These are phyloP conservation scores for Spirogloea muscicola DNA, from an alignment of 139 green algal genomes.

Conservation along the genomic window DNA sequence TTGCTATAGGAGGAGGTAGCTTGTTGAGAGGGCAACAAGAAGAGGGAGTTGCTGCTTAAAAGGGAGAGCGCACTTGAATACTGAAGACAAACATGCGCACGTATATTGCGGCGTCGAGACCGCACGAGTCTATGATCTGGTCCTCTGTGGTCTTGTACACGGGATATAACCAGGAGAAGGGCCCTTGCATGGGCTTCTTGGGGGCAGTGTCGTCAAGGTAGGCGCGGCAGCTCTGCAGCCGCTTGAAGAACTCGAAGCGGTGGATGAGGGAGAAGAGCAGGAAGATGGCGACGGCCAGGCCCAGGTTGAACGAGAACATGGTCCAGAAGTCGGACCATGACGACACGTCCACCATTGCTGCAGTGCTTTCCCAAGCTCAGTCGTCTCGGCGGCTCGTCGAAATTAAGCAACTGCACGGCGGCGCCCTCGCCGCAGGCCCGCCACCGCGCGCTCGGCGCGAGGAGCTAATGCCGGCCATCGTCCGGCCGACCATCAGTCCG, in stretches of 20 bases:
- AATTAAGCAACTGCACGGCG: too few relatives aligned
- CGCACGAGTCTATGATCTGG: slow-evolving; percentile 20
- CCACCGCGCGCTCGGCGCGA: too few relatives aligned
- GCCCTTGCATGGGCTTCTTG: slow-evolving; percentile 22
- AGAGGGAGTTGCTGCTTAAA: too few relatives aligned
- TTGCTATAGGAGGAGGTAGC: too few relatives aligned
- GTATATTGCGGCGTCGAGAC: slow-evolving; percentile 34
- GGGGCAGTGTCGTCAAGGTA: slow-evolving; percentile 8
- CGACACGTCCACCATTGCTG: neutral
- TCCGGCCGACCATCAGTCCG: too few relatives aligned
- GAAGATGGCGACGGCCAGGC: neutral
- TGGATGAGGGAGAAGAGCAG: slow-evolving; percentile 43
- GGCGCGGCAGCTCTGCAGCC: slow-evolving; percentile 16
- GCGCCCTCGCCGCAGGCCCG: too few relatives aligned
- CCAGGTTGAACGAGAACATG: slow-evolving; percentile 30
- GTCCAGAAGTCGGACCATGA: slow-evolving; percentile 3
- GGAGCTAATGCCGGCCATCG: too few relatives aligned
- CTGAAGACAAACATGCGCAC: slow-evolving; percentile 39
- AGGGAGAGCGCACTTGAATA: slow-evolving; percentile 34
- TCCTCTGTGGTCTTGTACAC: slow-evolving; percentile 26
- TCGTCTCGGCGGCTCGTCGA: too few relatives aligned
- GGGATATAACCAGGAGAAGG: slow-evolving; percentile 27
- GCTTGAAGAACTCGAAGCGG: slow-evolving; percentile 32
- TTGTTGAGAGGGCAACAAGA: too few relatives aligned
- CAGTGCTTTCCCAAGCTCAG: too few relatives aligned